These are phyloP conservation scores for Musa acuminata DNA, from an alignment of 176 grass and related monocot species.

Conservation along the genomic window DNA sequence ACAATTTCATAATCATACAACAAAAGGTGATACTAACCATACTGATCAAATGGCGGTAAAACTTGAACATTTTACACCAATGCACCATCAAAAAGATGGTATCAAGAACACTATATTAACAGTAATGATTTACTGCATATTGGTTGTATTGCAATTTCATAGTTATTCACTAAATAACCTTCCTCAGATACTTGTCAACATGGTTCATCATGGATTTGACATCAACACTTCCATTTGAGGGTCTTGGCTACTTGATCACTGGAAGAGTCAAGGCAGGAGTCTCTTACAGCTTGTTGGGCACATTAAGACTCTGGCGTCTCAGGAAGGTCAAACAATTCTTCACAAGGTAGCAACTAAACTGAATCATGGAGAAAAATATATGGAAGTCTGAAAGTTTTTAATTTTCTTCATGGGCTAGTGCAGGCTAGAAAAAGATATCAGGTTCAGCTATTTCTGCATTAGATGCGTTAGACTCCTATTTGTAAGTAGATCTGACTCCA, in stretches of 20 bases:
- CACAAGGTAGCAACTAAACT: slow-evolving; percentile 44
- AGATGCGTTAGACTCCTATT: slow-evolving; percentile 45
- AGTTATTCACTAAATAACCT: neutral
- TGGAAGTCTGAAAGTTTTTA: neutral
- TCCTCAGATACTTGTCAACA: slow-evolving; percentile 65
- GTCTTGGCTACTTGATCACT: slow-evolving; percentile 58
- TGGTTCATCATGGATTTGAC: slow-evolving; percentile 94
- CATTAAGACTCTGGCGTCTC: slow-evolving; percentile 84
- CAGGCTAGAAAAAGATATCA: slow-evolving; percentile 94
- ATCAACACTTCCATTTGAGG: slow-evolving; percentile 79
- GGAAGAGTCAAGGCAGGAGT: slow-evolving; percentile 42
- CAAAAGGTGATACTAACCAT: too few species aligned
- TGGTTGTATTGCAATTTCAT: too few species aligned
- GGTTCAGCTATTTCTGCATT: slow-evolving; percentile 98
- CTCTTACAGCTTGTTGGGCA: slow-evolving; percentile 58
- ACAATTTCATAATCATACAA: too few species aligned
- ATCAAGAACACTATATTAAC: too few species aligned
- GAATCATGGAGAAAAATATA: neutral
- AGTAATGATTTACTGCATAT: too few species aligned
- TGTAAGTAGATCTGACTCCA: slow-evolving; percentile 4
- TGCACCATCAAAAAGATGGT: too few species aligned
- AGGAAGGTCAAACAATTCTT: slow-evolving; percentile 86
- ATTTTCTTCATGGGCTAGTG: neutral
- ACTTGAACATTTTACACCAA: too few species aligned
- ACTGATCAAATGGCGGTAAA: too few species aligned